Evolutionary conservation across 176 grass and related monocot genomes (phyloP), one percentile per base, ranked within the genome.

Genomic region (Eleusine coracana): DNA sequence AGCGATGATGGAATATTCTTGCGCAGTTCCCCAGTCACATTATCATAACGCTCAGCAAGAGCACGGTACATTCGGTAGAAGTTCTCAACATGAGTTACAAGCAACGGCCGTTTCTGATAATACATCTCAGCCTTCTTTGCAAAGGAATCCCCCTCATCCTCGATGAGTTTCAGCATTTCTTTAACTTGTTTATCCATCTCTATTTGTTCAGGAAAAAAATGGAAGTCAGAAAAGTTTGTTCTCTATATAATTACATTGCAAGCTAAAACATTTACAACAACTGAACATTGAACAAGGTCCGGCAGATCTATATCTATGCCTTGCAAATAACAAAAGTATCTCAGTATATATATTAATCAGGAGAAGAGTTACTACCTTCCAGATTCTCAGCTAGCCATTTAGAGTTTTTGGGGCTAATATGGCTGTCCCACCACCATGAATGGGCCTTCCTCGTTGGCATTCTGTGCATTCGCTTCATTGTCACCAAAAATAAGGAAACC

Each of bases 401-500:
- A 49, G 77, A 83, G 83, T 93, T 98, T 79, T 98, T 98, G 27
- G 90, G 92, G 79, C 85, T 95, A 72, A 95, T 92, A 79, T 98
- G 92, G 74, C 96, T 93, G 72, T 93, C 92, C 96, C 92, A 98
- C 96, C 92, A 95, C 92, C 91, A 98, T 69, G 96, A 95, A 84
- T 98, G 89, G 50, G 93, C 90, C 71, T 98, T 98, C 46, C 74
- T 91, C 7, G 90, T 91, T 73, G 73, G 86, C 81, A 91, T 89
- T 68, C 92, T 88, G 9, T 91, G 84, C 92, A 98, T 95, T 66
- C 87, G 84, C 82, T 94, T 91, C 84, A 88, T 91, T 72, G 15
- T 88, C 84, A 79, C 82, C 5, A 37, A 21, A 83, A 79, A 75
- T 59, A 79, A 29, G 61, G 59, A 65, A 49, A 73, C 8, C 12